Base-by-base conservation (phyloP, 768 basidiomycete genomes). In the Lactarius psammicola region DNA sequence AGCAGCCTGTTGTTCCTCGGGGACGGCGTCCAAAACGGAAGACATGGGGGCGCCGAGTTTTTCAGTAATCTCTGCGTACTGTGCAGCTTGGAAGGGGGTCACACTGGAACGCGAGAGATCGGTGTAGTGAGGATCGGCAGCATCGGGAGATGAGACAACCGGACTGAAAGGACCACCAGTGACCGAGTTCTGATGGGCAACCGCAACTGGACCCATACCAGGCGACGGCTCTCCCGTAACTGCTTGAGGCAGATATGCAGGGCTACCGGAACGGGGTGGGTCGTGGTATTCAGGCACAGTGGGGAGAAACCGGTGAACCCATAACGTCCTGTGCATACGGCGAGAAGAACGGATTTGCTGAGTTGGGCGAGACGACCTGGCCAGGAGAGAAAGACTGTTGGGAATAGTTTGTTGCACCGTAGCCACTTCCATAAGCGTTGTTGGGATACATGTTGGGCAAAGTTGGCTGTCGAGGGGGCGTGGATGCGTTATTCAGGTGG, bases 71-170 rank as follows among this genome's bases (percentile, higher is more conserved):
- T 87, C 89, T 23, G 80, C 83, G 71, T 91, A 91, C 73, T 92
- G 90, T 0, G 80, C 81, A 46, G 87, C 89, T 72, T 92, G 90
- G 80, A 81, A 89, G 0, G 89, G 89, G 3, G 88, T 85, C 2
- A 90, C 83, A 70, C 88, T 89, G 20, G 86, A 85, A 53, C 90
- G 81, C 72, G 76, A 78, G 49, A 92, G 78, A 70, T 91, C 86
- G 42, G 85, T 79, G 63, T 91, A 90, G 66, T 86, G 82, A 13
- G 78, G 71, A 46, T 73, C 71, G 10, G 55, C n/a, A 10, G 57
- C 31, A 55, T 56, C 40, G 26, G 59, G 60, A 26, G 66, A 49
- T 15, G 59, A 64, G 15, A 63, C 60, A 33, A 72, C 49, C 8
- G 68, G 68, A 23, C 72, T 70, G 59, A 56, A 58, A 23, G 61